phyloP scores from a whole-genome alignment of 2,329 filamentous ascomycete species.

The Talaromyces sp. region DNA sequence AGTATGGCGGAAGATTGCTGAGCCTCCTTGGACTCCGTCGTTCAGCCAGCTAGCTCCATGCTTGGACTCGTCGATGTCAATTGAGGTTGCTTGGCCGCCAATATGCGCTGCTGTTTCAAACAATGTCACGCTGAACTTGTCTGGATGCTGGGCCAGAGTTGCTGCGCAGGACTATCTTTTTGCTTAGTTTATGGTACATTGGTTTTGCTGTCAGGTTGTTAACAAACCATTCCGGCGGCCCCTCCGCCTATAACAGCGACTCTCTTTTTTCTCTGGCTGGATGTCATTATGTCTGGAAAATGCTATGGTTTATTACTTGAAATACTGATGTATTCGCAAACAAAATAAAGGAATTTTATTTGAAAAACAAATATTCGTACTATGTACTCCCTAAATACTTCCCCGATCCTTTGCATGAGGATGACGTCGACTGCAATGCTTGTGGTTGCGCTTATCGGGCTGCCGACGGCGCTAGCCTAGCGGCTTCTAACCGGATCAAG shows the following conservation, averaged over 20 bases:
- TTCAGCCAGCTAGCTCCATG: conserved; percentile 58
- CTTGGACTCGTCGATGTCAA: conserved; percentile 50
- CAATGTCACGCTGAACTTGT: conserved; percentile 61
- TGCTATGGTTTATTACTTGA: not conserved
- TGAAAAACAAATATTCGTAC: not conserved
- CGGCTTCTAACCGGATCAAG: not conserved
- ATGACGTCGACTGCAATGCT: conserved; percentile 5
- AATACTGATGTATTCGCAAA: not conserved
- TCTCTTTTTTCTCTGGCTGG: conserved; percentile 39
- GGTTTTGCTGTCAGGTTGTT: not conserved
- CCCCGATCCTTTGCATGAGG: not conserved
- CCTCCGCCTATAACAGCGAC: conserved; percentile 59
- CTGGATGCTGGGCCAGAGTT: conserved; percentile 60
- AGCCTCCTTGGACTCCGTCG: conserved; percentile 58
- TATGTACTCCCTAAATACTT: not conserved
- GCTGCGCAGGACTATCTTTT: conserved; percentile 55
- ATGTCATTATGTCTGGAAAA: not conserved
- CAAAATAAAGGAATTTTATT: not conserved
- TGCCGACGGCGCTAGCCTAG: not conserved
- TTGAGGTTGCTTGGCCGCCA: conserved; percentile 57
- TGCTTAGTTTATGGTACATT: conserved; percentile 12
- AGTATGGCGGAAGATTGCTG: conserved; percentile 57
- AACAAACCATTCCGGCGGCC: conserved; percentile 54
- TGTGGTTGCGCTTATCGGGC: conserved; percentile 5
- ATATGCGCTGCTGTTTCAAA: conserved; percentile 55